phyloP scores from a whole-genome alignment of 1,139 yeast genomes.

The Waltiozyma sp. region DNA sequence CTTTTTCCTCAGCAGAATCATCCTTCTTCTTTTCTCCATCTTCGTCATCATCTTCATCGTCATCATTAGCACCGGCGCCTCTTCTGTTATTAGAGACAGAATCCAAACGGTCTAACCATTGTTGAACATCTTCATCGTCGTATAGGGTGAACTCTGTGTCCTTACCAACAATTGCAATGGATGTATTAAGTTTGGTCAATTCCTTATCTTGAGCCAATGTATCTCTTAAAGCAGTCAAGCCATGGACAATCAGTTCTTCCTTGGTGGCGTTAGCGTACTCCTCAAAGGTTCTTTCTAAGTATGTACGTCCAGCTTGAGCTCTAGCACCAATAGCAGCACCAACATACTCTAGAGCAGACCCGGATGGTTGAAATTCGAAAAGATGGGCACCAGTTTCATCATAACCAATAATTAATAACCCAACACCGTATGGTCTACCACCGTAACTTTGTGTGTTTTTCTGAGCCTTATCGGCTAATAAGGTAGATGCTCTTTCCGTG shows the following conservation, averaged over 20 bases:
- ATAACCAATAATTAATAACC: constrained; percentile 79
- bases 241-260: constrained; percentile 75
- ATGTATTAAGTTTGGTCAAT: constrained; percentile 71
- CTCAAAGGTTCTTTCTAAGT: constrained; percentile 76
- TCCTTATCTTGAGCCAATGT: constrained; percentile 92
- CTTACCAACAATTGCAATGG: constrained; percentile 83
- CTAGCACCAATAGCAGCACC: constrained; percentile 98
- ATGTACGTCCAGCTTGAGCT: constrained; percentile 96
- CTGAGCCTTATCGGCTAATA: constrained; percentile 95
- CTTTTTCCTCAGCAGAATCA: constrained; percentile 24
- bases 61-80: constrained; percentile 23
- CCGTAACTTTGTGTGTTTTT: constrained; percentile 94
- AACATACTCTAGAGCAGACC: constrained; percentile 79
- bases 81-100: constrained; percentile 45
- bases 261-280: constrained; percentile 46
- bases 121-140: constrained; percentile 70
- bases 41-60: constrained; percentile 17
- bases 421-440: constrained; percentile 96
- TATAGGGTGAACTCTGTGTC: constrained; percentile 64
- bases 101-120: constrained; percentile 63
- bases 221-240: constrained; percentile 85
- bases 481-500: constrained; percentile 70
- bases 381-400: constrained; percentile 94
- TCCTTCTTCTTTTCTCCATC: constrained; percentile 14
- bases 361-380: constrained; percentile 92